Evolutionary conservation across 2,329 filamentous ascomycete genomes (phyloP).

Genomic region (Camillea tinctor): DNA sequence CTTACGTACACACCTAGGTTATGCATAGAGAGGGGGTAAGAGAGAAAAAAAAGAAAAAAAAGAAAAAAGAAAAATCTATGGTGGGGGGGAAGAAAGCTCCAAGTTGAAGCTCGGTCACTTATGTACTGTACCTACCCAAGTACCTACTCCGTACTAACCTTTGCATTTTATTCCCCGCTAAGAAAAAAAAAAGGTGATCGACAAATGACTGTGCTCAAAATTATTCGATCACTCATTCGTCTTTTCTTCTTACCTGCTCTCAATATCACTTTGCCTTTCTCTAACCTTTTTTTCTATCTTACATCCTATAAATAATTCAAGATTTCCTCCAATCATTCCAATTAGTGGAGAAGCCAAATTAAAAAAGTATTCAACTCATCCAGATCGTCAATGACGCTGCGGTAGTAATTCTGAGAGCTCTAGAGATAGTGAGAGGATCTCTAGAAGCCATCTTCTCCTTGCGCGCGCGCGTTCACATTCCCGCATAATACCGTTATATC

Average conservation of each 20-base stretch:
- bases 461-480: slow-evolving; percentile 4
- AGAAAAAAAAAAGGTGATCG: neutral
- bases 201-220: neutral
- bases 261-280: neutral
- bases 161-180: neutral
- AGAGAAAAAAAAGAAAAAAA: too few species aligned
- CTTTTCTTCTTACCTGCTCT: neutral
- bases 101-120: neutral
- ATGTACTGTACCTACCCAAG: too few species aligned
- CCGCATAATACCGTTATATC: slow-evolving; percentile 11
- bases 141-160: too few species aligned
- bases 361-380: slow-evolving; percentile 5
- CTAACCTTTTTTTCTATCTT: neutral
- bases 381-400: slow-evolving; percentile 53
- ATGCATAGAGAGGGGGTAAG: too few species aligned
- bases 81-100: neutral
- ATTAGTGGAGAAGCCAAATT: neutral
- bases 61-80: neutral
- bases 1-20: too few species aligned
- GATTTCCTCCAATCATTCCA: neutral
- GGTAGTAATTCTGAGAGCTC: slow-evolving; percentile 72
- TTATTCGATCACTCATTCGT: neutral
- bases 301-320: neutral
- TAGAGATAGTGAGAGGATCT: slow-evolving; percentile 78
- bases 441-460: slow-evolving; percentile 60